phyloP scores from a whole-genome alignment of 345 rosid genomes.

The Salix arbutifolia region DNA sequence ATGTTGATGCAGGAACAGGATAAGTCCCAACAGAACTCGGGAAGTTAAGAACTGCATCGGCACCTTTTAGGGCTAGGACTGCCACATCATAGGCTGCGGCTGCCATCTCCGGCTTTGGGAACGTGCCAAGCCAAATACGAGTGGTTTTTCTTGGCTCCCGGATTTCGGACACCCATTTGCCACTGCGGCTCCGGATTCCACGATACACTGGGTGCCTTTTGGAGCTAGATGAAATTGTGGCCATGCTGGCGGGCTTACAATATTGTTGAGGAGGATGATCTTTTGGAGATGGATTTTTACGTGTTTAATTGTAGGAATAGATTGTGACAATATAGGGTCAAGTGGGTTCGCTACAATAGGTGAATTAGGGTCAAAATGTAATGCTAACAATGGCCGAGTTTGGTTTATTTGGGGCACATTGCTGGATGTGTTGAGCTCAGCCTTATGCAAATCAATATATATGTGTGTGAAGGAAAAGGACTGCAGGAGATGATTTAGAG shows the following conservation, averaged over 20 bases:
- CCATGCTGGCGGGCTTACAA: not conserved
- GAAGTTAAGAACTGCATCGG: constrained; percentile 62
- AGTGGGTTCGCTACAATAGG: not conserved
- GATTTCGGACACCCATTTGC: constrained; percentile 91
- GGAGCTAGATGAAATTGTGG: constrained; percentile 20
- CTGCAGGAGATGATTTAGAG: not conserved
- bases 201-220: constrained; percentile 48
- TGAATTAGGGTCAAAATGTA: constrained; percentile 18
- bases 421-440: constrained; percentile 31
- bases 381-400: constrained; percentile 13
- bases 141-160: constrained; percentile 84
- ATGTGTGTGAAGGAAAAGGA: not conserved
- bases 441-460: constrained; percentile 3
- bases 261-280: not conserved
- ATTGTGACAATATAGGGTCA: constrained; percentile 16
- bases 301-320: constrained; percentile 21
- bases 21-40: constrained; percentile 46
- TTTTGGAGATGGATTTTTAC: constrained; percentile 26
- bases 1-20: constrained; percentile 55
- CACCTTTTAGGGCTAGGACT: constrained; percentile 69
- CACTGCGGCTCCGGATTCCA: constrained; percentile 74
- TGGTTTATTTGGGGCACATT: constrained; percentile 27
- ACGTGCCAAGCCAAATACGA: constrained; percentile 93
- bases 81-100: constrained; percentile 91
- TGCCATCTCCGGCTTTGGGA: constrained; percentile 76